Conservation (phyloP, 192 early-diverging fungal genomes). For the Linnemannia hyalina region DNA sequence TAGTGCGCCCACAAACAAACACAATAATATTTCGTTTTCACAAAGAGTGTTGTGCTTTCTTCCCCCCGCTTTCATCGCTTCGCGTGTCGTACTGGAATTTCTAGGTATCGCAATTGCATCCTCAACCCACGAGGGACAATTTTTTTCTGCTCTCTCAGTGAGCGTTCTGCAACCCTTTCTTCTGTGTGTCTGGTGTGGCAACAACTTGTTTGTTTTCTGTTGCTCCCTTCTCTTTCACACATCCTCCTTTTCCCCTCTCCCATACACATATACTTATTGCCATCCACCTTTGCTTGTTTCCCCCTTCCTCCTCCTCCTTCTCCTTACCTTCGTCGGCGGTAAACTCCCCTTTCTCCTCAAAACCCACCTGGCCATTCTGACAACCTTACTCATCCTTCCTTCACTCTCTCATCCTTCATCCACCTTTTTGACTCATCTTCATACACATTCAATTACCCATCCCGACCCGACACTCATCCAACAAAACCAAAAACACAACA, state of each 20-base stretch:
- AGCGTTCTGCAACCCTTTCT: neutral
- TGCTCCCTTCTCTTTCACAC: neutral
- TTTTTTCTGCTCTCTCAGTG: neutral
- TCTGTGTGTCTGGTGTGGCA: neutral
- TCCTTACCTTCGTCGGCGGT: too few species aligned
- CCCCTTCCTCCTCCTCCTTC: neutral
- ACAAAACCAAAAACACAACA: neutral
- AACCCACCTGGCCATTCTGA: neutral
- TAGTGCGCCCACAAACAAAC: too few species aligned
- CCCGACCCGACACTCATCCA: slow-evolving; percentile 1
- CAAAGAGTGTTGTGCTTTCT: too few species aligned
- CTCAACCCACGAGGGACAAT: slow-evolving; percentile 6
- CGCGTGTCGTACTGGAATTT: slow-evolving; percentile 3
- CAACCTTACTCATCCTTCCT: neutral
- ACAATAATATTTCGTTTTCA: too few species aligned
- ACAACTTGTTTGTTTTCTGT: slow-evolving; percentile 1
- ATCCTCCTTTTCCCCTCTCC: neutral
- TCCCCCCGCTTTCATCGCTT: too few species aligned
- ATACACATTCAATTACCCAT: neutral
- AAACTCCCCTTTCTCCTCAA: neutral
- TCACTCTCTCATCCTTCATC: neutral
- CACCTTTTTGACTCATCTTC: neutral
- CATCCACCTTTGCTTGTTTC: neutral
- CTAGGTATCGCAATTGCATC: slow-evolving; percentile 2
- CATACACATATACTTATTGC: neutral